Percentiles rank a stretch among this genome's conserved stretches.
phyloP scores from a whole-genome alignment of 2,329 filamentous ascomycete genomes.

The Pseudopyrenochaeta lycopersici region DNA sequence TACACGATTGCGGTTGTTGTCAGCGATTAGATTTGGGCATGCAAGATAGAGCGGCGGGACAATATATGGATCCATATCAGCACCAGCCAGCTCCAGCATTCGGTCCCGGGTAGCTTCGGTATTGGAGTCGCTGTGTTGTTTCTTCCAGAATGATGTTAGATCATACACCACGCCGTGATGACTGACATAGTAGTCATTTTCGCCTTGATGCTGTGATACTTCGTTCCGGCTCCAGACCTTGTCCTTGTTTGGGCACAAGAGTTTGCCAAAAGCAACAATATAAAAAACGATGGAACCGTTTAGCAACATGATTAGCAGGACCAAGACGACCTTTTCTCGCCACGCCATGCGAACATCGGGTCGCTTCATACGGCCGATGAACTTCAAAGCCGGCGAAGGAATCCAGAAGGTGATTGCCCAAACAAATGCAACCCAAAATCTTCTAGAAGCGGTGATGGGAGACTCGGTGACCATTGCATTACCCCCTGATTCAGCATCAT shows the following conservation, averaged over 20 bases:
- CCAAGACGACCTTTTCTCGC: constrained; percentile 91
- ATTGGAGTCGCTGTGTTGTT: constrained; percentile 79
- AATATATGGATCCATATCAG: constrained; percentile 87
- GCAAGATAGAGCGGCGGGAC: constrained; percentile 76
- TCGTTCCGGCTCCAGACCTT: constrained; percentile 84
- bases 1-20: constrained; percentile 53
- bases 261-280: constrained; percentile 83
- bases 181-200: constrained; percentile 84
- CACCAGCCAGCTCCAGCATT: constrained; percentile 82
- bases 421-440: constrained; percentile 81
- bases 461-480: constrained; percentile 79
- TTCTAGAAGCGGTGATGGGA: constrained; percentile 69
- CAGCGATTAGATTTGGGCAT: constrained; percentile 75
- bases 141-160: constrained; percentile 84
- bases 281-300: constrained; percentile 89
- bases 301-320: constrained; percentile 79
- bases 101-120: constrained; percentile 66
- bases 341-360: constrained; percentile 97
- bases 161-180: constrained; percentile 92
- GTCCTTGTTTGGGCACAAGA: constrained; percentile 90
- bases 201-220: constrained; percentile 74
- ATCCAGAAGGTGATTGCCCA: constrained; percentile 95
- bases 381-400: constrained; percentile 82
- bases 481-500: constrained; percentile 82
- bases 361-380: constrained; percentile 91